Base-by-base conservation (phyloP, 257 asterid species). In the Datura wrightii region DNA sequence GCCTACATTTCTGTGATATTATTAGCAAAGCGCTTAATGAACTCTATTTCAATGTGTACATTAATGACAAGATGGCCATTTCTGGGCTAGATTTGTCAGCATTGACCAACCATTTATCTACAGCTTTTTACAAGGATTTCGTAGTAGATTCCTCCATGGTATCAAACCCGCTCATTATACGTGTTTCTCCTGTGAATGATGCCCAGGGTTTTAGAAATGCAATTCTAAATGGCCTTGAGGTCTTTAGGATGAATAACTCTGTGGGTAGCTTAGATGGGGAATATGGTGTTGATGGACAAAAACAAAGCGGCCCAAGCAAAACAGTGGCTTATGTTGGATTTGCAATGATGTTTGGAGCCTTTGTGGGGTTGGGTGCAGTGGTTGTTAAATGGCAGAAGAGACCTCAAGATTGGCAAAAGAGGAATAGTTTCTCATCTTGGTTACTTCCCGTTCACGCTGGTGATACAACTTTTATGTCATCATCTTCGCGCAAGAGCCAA, bases 261-360 rank as follows among this genome's bases (percentile, higher is more conserved):
- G 93, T 91, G 0, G 97, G 95, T 59, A 92, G 95, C 80, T 86
- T 93, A 39, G 93, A 91, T 8, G 97, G 95, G 1, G 93, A 90
- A 74, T 91, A 89, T 52, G 95, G 97, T 6, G 89, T 86, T 3
- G 82, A 87, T 46, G 95, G 91, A 5, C 69, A 85, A 8, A 55
- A 83, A 5, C 87, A 86, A 34, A 80, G 9, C 44, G 89, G 88
- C 1, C 54, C 72, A 53, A 85, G 53, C 80, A 36, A 89, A 37
- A 60, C 67, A 19, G 88, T 82, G 58, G 88, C 88, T 5, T 80
- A 80, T 8, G 85, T 85, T 37, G 88, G 88, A 50, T 85, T 85
- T 53, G 85, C 83, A 16, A 85, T 85, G 88, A 85, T 85, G 88
- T 81, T 85, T 8, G 87, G 87, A 42, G 87, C 85, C 7, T 85